phyloP scores from a whole-genome alignment of 2,329 filamentous ascomycete genomes.

The Epichloe sylvatica region DNA sequence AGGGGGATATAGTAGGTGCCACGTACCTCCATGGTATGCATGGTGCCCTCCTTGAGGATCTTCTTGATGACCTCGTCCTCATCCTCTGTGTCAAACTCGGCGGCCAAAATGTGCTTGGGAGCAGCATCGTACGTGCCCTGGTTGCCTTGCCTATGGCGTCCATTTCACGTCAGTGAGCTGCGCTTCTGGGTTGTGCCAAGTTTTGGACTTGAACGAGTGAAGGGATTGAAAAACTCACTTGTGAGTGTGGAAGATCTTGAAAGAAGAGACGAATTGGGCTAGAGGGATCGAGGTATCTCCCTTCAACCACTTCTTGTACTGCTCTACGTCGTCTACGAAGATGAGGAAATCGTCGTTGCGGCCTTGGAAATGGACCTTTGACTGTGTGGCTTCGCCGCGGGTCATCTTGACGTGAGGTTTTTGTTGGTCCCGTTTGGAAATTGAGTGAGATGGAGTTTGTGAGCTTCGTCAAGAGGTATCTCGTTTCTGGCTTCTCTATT shows the following conservation, averaged over 20 bases:
- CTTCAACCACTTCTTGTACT: conserved; percentile 64
- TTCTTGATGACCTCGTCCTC: conserved; percentile 69
- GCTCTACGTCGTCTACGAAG: conserved; percentile 45
- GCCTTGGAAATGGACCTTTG: conserved; percentile 82
- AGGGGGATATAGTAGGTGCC: too few relatives aligned
- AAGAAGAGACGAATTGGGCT: conserved; percentile 71
- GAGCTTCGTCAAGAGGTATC: background rate
- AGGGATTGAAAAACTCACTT: conserved; percentile 49
- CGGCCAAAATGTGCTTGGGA: conserved; percentile 60
- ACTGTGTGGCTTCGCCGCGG: conserved; percentile 54
- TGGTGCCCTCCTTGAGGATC: conserved; percentile 64
- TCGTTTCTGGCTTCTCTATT: background rate
- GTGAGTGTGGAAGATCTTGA: conserved; percentile 82
- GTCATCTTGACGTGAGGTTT: conserved; percentile 36
- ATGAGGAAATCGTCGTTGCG: conserved; percentile 42
- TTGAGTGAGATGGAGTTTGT: background rate
- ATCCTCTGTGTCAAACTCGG: conserved; percentile 71
- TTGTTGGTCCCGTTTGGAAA: background rate
- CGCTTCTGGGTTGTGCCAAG: background rate
- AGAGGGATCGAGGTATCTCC: conserved; percentile 65
- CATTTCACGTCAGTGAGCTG: background rate
- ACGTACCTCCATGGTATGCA: conserved; percentile 46
- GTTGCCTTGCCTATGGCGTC: conserved; percentile 55
- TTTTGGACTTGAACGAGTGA: background rate
- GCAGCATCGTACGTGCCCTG: conserved; percentile 69